These are phyloP conservation scores for Thalassiosira sp. DNA, from an alignment of 352 stramenopile genomes.

Conservation along the genomic window DNA sequence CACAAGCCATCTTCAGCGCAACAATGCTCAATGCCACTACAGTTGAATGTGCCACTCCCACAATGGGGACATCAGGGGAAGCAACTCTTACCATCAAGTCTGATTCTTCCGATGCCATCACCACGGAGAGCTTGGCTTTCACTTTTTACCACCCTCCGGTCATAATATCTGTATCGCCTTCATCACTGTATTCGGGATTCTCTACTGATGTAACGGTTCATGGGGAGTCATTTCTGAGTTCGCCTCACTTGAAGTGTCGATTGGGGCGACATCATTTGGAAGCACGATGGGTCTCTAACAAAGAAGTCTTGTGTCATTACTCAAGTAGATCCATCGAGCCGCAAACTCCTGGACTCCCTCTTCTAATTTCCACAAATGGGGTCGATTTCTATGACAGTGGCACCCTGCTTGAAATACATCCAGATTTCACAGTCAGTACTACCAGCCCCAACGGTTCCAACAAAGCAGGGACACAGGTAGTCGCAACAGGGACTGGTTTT, in stretches of 20 bases:
- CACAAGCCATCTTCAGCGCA: no score
- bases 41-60: conserved; percentile 39
- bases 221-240: conserved; percentile 29
- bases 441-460: conserved; percentile 37
- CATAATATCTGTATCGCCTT: conserved; percentile 16
- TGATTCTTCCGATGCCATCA: conserved; percentile 1
- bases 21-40: conserved; percentile 25
- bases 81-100: conserved; percentile 30
- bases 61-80: conserved; percentile 22
- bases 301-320: conserved; percentile 33
- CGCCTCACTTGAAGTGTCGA: conserved; percentile 33
- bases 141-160: conserved; percentile 39
- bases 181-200: conserved; percentile 38
- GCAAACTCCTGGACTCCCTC: background rate
- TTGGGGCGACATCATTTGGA: conserved; percentile 28
- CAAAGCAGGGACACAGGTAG: conserved; percentile 24
- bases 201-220: conserved; percentile 29
- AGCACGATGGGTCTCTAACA: conserved; percentile 30
- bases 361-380: conserved; percentile 44
- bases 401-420: conserved; percentile 20
- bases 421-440: conserved; percentile 27
- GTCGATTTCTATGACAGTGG: conserved; percentile 35
- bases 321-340: background rate
- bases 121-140: conserved; percentile 25
- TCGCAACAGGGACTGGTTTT: conserved; percentile 45